Evolutionary conservation across 768 basidiomycete genomes (phyloP), one percentile per base, ranked within the genome.

Genomic region (Holtermanniella nyarrowii): DNA sequence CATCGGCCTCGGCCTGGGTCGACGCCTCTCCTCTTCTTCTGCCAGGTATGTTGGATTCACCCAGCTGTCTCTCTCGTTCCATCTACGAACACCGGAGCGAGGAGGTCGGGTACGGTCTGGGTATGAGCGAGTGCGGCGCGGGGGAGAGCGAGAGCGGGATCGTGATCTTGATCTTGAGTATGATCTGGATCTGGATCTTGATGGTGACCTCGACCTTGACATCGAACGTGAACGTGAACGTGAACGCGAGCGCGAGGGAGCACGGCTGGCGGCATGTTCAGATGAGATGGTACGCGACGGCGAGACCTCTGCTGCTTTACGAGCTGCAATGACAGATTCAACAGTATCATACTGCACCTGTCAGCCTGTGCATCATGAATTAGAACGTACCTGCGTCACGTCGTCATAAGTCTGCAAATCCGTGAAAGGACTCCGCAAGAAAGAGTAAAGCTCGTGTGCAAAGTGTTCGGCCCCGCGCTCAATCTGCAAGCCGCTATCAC

Each of bases 381-480:
- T 5, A 13, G 16, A 4, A 61, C 68, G 56, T 60, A 86, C 89
- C 80, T 95, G 89, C 13, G 81, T 86, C 4, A 80, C 77, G 13
- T 76, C 76, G 67, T 96, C 90, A 65, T 91, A 96, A 11, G 80
- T 76, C 47, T 81, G 78, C 21, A 95, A 76, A 70, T 90, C 88
- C 61, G 81, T 81, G 69, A 81, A 93, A 1, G 90, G 90, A 7
- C 88, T 91, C 46, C 90, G 79, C 18, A 93, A 76, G 67, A 86
- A 96, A 40, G 79, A 80, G 68, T 93, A 95, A 37, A 95, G 77
- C 72, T 96, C 90, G 72, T 96, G 90, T 5, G 84, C 86, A 73
- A 95, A 91, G 70, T 95, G 90, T 66, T 96, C 90, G 11, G 90
- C 85, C 59, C 87, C 85, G 22, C 76, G 71, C 52, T 79, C 76